Conservation (phyloP, 805 yeast species). For the Schizosaccharomyces lindneri region DNA sequence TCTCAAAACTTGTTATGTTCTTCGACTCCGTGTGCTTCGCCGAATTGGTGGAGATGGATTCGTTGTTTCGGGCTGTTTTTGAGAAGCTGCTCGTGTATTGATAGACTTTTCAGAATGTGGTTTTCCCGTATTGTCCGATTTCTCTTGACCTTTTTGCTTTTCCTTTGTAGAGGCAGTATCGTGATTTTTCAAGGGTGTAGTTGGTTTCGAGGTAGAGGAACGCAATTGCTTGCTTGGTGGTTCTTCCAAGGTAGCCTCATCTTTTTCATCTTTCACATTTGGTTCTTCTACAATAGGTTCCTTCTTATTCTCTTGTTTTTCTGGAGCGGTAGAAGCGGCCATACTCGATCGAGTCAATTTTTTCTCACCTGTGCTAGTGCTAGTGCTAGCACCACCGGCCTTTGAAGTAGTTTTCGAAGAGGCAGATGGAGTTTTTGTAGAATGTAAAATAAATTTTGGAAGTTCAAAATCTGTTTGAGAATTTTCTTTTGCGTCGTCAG, state of each 20-base stretch:
- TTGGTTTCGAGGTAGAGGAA: too few relatives aligned
- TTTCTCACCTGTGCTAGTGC: neutral
- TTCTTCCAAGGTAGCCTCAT: too few relatives aligned
- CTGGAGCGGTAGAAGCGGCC: too few relatives aligned
- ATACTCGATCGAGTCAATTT: neutral
- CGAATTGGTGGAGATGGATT: neutral
- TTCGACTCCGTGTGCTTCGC: neutral
- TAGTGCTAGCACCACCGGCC: neutral
- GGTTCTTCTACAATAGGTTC: too few relatives aligned
- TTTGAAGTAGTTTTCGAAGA: neutral
- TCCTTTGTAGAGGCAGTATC: too few relatives aligned
- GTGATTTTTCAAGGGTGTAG: too few relatives aligned
- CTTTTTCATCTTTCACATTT: too few relatives aligned
- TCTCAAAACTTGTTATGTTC: neutral
- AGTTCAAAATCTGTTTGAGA: neutral
- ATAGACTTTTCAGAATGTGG: neutral
- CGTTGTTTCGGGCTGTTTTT: neutral
- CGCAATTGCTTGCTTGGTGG: too few relatives aligned
- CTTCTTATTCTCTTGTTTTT: too few relatives aligned
- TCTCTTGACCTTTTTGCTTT: too few relatives aligned
- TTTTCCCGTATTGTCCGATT: too few relatives aligned
- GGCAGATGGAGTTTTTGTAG: neutral
- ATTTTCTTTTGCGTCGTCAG: neutral
- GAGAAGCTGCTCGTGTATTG: neutral
- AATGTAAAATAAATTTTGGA: neutral